These are phyloP conservation scores for Zostera marina DNA, from an alignment of 116 monocot species.

Conservation along the genomic window DNA sequence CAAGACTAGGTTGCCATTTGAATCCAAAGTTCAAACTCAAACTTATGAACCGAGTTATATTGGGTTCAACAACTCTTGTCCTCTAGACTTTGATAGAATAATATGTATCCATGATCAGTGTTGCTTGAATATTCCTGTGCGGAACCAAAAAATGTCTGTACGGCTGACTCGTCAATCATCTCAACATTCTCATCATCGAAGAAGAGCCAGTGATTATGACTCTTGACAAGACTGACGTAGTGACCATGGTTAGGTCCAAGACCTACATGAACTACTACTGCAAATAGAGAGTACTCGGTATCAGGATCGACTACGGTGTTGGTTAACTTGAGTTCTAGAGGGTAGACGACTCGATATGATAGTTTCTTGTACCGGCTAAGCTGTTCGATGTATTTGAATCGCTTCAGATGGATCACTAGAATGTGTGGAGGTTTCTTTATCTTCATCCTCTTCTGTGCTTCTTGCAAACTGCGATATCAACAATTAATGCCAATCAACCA, in stretches of 20 bases:
- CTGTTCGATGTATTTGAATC: slow-evolving; percentile 90
- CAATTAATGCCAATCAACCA: neutral
- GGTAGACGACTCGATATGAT: slow-evolving; percentile 69
- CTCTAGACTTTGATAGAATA: slow-evolving; percentile 18
- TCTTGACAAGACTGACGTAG: slow-evolving; percentile 77
- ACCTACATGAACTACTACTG: slow-evolving; percentile 77
- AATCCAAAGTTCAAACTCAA: no score
- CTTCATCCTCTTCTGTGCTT: slow-evolving; percentile 46
- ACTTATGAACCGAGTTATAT: no score
- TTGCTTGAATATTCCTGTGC: slow-evolving; percentile 75
- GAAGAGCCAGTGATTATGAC: slow-evolving; percentile 73
- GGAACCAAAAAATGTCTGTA: slow-evolving; percentile 43
- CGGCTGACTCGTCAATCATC: slow-evolving; percentile 61
- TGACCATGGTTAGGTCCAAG: slow-evolving; percentile 88
- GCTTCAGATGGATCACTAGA: slow-evolving; percentile 81
- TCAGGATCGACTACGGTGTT: slow-evolving; percentile 51
- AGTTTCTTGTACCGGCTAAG: slow-evolving; percentile 73
- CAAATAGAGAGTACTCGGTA: slow-evolving; percentile 68
- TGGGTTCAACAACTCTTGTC: no score
- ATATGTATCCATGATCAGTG: slow-evolving; percentile 82
- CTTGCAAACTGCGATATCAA: slow-evolving; percentile 47
- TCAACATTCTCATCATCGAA: slow-evolving; percentile 92
- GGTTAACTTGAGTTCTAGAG: slow-evolving; percentile 72
- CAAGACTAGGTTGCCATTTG: no score
- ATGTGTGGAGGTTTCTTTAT: slow-evolving; percentile 22